Percentiles rank a stretch among this genome's conserved stretches.
phyloP scores from a whole-genome alignment of 2,329 filamentous ascomycete species.

The Polytolypa hystricis region DNA sequence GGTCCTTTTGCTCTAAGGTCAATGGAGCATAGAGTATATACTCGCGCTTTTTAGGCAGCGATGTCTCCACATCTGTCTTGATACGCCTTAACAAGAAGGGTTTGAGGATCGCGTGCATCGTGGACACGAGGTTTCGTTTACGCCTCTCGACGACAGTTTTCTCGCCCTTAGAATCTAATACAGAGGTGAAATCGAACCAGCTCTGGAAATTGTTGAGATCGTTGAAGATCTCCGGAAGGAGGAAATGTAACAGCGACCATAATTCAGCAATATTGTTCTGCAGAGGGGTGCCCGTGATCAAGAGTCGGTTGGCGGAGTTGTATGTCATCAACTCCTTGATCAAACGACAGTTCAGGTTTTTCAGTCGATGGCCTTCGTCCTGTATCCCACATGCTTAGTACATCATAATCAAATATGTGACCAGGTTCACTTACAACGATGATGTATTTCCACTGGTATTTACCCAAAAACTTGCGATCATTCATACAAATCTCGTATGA shows the following conservation, averaged over 20 bases:
- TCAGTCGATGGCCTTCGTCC: constrained; percentile 95
- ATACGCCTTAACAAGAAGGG: constrained; percentile 78
- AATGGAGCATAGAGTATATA: constrained; percentile 92
- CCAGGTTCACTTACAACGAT: constrained; percentile 81
- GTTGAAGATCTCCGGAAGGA: constrained; percentile 85
- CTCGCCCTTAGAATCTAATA: constrained; percentile 71
- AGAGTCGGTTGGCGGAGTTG: constrained; percentile 74
- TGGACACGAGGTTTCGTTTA: constrained; percentile 68
- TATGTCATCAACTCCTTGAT: constrained; percentile 85
- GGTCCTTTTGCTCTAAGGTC: constrained; percentile 77
- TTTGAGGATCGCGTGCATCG: constrained; percentile 86
- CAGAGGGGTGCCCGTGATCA: constrained; percentile 89
- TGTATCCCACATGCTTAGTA: constrained; percentile 24
- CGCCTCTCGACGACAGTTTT: constrained; percentile 69
- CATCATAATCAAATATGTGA: too few species aligned
- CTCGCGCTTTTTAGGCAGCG: constrained; percentile 91
- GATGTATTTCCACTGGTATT: constrained; percentile 93
- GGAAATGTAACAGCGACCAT: constrained; percentile 89
- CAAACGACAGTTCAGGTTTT: constrained; percentile 87
- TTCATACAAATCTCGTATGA: constrained; percentile 94
- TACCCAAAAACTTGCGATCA: constrained; percentile 68
- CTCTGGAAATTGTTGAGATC: constrained; percentile 86
- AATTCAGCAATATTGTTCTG: constrained; percentile 93
- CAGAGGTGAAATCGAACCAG: constrained; percentile 94
- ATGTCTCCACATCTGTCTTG: constrained; percentile 84